Evolutionary conservation across 768 basidiomycete species (phyloP).

Genomic region (Leccinum broughii): DNA sequence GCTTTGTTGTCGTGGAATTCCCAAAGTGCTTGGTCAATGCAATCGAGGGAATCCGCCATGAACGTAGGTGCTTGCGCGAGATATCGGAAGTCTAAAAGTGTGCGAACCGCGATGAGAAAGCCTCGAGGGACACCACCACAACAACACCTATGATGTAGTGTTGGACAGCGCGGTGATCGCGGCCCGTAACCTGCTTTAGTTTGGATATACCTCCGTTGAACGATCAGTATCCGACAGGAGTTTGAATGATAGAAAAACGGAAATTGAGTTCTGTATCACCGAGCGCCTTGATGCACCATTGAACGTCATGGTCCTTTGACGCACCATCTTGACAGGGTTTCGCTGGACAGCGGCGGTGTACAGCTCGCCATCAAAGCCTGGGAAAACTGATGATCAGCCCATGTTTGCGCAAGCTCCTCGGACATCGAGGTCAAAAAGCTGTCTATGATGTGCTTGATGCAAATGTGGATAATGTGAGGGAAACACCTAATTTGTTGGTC

Average conservation of each 20-base stretch:
- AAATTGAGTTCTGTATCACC: neutral
- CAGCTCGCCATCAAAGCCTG: too few species aligned
- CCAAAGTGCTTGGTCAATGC: neutral
- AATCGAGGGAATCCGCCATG: neutral
- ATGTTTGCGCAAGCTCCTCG: too few species aligned
- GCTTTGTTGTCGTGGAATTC: neutral
- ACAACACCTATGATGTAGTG: neutral
- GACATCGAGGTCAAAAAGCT: too few species aligned
- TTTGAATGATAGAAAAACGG: neutral
- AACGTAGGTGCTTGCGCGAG: neutral
- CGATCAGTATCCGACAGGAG: neutral
- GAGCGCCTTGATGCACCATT: slow-evolving; percentile 2
- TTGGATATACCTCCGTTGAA: neutral
- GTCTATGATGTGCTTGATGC: too few species aligned
- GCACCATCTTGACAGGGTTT: too few species aligned
- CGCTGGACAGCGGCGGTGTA: too few species aligned
- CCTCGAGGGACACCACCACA: neutral
- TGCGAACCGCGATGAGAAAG: neutral
- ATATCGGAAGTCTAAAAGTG: neutral
- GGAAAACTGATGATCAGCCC: too few species aligned
- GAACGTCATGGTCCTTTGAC: neutral
- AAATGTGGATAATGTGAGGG: too few species aligned
- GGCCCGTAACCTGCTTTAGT: neutral
- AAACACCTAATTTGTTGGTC: too few species aligned
- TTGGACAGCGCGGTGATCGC: neutral